Conservation (phyloP, 169 alveolate species). For the Eimeria falciformis region DNA sequence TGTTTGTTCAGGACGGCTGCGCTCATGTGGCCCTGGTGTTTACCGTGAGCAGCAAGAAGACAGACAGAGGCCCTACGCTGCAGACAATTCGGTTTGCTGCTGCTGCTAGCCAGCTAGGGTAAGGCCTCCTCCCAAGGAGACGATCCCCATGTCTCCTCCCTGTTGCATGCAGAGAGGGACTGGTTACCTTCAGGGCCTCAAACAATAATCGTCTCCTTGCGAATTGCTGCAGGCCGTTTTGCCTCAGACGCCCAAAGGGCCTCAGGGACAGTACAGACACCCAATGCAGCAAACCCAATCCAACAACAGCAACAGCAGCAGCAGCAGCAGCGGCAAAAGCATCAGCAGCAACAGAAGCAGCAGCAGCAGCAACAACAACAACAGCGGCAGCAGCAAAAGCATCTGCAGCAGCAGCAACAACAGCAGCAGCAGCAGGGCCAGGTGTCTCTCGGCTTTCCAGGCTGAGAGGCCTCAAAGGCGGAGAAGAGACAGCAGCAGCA, state of each 20-base stretch:
- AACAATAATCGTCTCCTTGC: background rate
- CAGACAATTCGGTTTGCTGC: constrained; percentile 61
- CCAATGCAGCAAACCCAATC: too few relatives aligned
- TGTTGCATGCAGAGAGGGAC: background rate
- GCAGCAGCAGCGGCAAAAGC: constrained; percentile 32
- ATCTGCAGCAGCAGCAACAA: constrained; percentile 34
- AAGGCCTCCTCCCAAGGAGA: background rate
- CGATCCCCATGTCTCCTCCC: background rate
- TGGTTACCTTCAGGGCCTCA: background rate
- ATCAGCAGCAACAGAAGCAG: background rate
- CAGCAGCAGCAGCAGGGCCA: background rate
- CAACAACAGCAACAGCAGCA: constrained; percentile 52
- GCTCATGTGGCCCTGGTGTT: constrained; percentile 48
- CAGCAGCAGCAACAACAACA: constrained; percentile 34
- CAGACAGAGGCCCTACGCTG: constrained; percentile 23
- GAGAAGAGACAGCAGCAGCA: constrained; percentile 26
- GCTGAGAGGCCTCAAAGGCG: background rate
- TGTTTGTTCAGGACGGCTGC: constrained; percentile 39
- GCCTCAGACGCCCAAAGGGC: background rate
- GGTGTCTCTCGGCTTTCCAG: background rate
- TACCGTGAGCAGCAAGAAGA: constrained; percentile 48
- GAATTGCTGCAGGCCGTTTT: constrained; percentile 34
- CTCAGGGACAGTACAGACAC: too few relatives aligned
- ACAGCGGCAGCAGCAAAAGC: constrained; percentile 9
- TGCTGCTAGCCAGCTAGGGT: constrained; percentile 21